Conservation (phyloP, 78 protist species). For the Goniomonas avonlea region DNA sequence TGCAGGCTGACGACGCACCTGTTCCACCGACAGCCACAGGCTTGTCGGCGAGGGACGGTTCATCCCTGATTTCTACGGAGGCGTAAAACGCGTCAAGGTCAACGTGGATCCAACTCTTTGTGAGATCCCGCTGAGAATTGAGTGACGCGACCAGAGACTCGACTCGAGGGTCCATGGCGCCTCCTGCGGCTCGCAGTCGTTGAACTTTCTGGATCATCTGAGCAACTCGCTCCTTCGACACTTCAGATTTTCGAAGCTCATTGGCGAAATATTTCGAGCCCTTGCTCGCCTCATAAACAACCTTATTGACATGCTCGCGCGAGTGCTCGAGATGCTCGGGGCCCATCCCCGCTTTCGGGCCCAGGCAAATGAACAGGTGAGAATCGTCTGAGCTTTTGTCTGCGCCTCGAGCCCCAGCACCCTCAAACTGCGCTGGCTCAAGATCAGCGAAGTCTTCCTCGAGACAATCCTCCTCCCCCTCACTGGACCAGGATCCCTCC, state of each 20-base stretch:
- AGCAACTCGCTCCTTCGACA: background rate
- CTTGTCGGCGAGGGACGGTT: conserved; percentile 33
- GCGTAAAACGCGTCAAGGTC: conserved; percentile 74
- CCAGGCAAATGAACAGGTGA: too few species aligned
- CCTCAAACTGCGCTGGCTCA: too few species aligned
- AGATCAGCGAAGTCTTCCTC: too few species aligned
- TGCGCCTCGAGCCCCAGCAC: too few species aligned
- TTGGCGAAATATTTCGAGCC: conserved; percentile 15
- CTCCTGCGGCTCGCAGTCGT: background rate
- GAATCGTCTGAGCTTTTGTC: too few species aligned
- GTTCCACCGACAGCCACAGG: conserved; percentile 37
- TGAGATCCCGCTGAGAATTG: background rate
- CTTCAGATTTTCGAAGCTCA: conserved; percentile 14
- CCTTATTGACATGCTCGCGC: conserved; percentile 6
- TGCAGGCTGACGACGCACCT: too few species aligned
- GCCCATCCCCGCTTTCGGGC: too few species aligned
- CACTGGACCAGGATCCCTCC: too few species aligned
- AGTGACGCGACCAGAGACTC: background rate
- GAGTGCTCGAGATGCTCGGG: too few species aligned
- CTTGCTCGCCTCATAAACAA: conserved; percentile 35
- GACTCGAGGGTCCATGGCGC: background rate
- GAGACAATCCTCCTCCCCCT: too few species aligned
- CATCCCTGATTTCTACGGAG: conserved; percentile 37
- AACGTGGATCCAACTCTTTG: conserved; percentile 29
- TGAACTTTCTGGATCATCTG: background rate